Base-by-base conservation (phyloP, 306 rosid genomes). In the Vachellia collinsii region DNA sequence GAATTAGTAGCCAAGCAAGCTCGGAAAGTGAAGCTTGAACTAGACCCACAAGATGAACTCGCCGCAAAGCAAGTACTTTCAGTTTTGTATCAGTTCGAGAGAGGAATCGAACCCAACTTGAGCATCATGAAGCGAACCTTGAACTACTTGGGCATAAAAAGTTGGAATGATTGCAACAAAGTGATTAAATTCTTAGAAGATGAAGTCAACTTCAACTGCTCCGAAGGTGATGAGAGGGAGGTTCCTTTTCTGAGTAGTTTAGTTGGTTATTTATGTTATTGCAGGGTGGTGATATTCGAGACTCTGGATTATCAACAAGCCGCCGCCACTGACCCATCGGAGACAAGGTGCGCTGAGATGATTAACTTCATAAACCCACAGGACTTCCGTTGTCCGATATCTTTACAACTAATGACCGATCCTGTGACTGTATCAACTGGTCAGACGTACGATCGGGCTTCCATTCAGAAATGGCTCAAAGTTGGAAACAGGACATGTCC, bases 341-440 rank as follows among this genome's bases (percentile, higher is more conserved):
- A 92, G 22, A n/a, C 76, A 0, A 82, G 82, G 66, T 41, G 71
- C 66, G n/a, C 74, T 5, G 91, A 89, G 82, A 77, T 72, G 4
- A 17, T 86, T 1, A 65, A 42, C 19, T 75, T 72, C 78, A 71
- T 92, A 47, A 92, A 91, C 69, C 89, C 84, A 0, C 88, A 88
- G 61, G 98, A 94, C 72, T 91, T 94, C 6, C 88, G 91, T 6
- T 92, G 98, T 70, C 97, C 98, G 4, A 92, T 94, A 77, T 91
- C 98, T 0, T 90, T 94, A 0, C 97, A 92, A 67, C 39, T 89
- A 20, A 92, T 94, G 97, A 85, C 82, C 3, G 97, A 94, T 29
- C 98, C 98, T 6, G 98, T 94, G 3, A 94, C 97, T 3, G 85
- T 94, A 2, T 88, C 95, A 7, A 94, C 98, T 0, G 98, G 98